Evolutionary conservation across 2,329 filamentous ascomycete species (phyloP).

Genomic region (Ophidiomyces ophidiicola): DNA sequence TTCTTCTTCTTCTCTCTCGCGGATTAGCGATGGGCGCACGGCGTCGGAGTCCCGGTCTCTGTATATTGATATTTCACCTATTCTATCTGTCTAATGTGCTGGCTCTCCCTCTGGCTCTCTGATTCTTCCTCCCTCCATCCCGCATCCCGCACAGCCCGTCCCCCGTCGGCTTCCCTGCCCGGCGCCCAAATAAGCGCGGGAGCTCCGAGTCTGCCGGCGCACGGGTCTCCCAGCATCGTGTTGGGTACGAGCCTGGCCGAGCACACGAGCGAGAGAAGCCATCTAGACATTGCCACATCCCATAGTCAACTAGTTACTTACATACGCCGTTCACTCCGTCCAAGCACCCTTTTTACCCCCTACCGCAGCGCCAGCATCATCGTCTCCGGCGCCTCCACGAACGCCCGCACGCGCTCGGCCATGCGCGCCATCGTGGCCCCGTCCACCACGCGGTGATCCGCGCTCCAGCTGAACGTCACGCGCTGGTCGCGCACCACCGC

Average conservation of each 20-base stretch:
- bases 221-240: too few species aligned
- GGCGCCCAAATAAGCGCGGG: too few species aligned
- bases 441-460: conserved; percentile 87
- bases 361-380: conserved; percentile 77
- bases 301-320: too few species aligned
- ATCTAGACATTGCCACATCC: too few species aligned
- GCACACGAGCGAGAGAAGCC: too few species aligned
- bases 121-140: too few species aligned
- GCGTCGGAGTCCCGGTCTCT: background rate
- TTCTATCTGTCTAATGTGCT: background rate
- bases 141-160: too few species aligned
- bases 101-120: background rate
- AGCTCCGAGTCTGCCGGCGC: too few species aligned
- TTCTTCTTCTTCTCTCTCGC: background rate
- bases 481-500: conserved; percentile 64
- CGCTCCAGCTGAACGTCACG: conserved; percentile 90
- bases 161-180: too few species aligned
- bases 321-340: too few species aligned
- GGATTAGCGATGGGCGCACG: conserved; percentile 9
- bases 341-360: too few species aligned
- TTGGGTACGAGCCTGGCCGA: too few species aligned
- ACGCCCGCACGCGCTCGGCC: conserved; percentile 63
- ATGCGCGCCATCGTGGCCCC: conserved; percentile 89
- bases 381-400: conserved; percentile 71
- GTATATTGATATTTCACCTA: background rate